These are phyloP conservation scores for Scenedesmus sp. DNA, from an alignment of 163 green algal genomes.

Conservation along the genomic window DNA sequence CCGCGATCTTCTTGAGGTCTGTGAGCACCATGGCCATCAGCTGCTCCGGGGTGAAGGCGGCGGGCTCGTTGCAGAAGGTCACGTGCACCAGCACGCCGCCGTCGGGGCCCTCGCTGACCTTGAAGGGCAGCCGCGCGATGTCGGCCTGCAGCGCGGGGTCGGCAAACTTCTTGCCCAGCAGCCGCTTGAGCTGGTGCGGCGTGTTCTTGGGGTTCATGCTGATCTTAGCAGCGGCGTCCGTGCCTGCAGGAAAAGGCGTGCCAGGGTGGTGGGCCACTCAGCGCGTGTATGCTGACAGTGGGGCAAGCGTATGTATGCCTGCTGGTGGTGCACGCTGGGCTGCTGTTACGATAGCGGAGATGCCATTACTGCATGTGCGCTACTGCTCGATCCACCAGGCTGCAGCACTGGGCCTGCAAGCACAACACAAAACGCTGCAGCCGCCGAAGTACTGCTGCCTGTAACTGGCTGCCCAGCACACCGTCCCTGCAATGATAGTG, in stretches of 20 bases:
- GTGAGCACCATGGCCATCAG: constrained; percentile 94
- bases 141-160: constrained; percentile 92
- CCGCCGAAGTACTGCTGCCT: neutral
- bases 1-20: constrained; percentile 92
- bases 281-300: neutral
- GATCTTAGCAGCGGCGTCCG: constrained; percentile 79
- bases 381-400: neutral
- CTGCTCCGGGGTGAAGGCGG: constrained; percentile 90
- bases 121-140: constrained; percentile 80
- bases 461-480: neutral
- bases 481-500: neutral
- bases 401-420: neutral
- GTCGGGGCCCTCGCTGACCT: constrained; percentile 78
- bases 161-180: constrained; percentile 93
- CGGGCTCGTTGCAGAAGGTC: constrained; percentile 84
- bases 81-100: constrained; percentile 89
- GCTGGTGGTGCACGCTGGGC: neutral
- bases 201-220: constrained; percentile 96
- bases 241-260: constrained; percentile 42
- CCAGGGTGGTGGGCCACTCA: neutral
- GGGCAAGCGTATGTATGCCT: neutral
- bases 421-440: neutral
- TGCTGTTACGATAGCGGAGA: no score
- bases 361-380: neutral
- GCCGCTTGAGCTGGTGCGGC: constrained; percentile 93